Percentiles rank a stretch among this genome's conserved stretches.
phyloP scores from a whole-genome alignment of 2,329 filamentous ascomycete species.

The Graphilbum fragrans region DNA sequence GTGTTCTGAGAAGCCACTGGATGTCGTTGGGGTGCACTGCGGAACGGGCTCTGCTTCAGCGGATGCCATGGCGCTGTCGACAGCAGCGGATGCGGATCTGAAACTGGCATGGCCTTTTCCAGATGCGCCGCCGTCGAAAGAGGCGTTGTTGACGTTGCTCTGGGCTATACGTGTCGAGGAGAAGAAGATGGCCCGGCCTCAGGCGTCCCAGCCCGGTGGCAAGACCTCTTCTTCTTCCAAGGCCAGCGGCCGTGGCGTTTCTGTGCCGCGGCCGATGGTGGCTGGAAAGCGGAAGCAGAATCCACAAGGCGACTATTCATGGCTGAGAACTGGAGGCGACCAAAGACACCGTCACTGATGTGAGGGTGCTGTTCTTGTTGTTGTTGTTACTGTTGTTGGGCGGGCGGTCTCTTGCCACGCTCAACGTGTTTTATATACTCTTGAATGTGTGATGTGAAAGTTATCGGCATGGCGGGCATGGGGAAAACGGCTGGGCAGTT shows the following conservation, averaged over 20 bases:
- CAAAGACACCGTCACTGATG: too few species aligned
- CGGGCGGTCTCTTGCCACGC: too few species aligned
- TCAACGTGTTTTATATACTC: too few species aligned
- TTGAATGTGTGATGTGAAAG: too few species aligned
- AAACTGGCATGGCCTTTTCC: constrained; percentile 20
- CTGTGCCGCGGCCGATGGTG: too few species aligned
- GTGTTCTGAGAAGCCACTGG: constrained; percentile 38
- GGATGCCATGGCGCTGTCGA: constrained; percentile 16
- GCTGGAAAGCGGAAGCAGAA: not conserved
- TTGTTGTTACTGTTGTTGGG: not conserved
- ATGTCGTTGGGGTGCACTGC: constrained; percentile 29
- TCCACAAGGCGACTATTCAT: too few species aligned
- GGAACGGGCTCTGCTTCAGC: constrained; percentile 15
- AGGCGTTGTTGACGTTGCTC: constrained; percentile 33
- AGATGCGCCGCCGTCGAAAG: constrained; percentile 30
- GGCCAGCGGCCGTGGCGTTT: too few species aligned
- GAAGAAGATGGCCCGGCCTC: constrained; percentile 17
- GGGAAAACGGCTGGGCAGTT: too few species aligned
- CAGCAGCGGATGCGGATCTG: constrained; percentile 12
- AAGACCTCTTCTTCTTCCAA: not conserved
- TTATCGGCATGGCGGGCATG: too few species aligned
- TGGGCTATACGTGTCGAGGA: constrained; percentile 33
- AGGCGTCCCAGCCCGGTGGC: not conserved
- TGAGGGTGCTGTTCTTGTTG: too few species aligned
- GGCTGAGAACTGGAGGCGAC: too few species aligned